Evolutionary conservation across 495 filamentous ascomycete genomes (phyloP).

Genomic region (Ramalina peruviana): DNA sequence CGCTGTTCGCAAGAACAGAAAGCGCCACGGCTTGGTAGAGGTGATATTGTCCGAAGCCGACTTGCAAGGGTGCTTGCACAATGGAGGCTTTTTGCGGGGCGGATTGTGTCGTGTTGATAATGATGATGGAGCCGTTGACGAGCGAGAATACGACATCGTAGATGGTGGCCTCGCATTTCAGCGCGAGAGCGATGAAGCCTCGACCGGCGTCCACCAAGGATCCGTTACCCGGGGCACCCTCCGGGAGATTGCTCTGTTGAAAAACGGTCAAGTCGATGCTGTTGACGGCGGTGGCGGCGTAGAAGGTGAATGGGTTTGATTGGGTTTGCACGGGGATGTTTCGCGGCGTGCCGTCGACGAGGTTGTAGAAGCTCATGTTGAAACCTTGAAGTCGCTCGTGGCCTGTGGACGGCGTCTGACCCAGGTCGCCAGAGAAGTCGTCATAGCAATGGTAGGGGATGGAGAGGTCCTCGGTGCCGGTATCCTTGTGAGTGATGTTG

Average conservation of each 20-base stretch:
- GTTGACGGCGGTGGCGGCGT: slow-evolving; percentile 5
- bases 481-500: not conserved
- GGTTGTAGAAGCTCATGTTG: slow-evolving; percentile 11
- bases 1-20: not conserved
- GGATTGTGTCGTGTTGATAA: not conserved
- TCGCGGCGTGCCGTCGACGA: not conserved
- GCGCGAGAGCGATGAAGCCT: slow-evolving; percentile 2
- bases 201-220: not conserved
- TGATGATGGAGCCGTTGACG: slow-evolving; percentile 1
- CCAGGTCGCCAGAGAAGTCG: slow-evolving; percentile 9
- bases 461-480: slow-evolving; percentile 3
- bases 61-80: slow-evolving; percentile 5
- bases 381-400: slow-evolving; percentile 7
- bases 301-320: slow-evolving; percentile 9
- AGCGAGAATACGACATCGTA: slow-evolving; percentile 4
- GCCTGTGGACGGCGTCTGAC: slow-evolving; percentile 4
- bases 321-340: slow-evolving; percentile 7
- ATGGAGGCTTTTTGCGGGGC: slow-evolving; percentile 4
- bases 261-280: slow-evolving; percentile 2
- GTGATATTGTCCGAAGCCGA: slow-evolving; percentile 3
- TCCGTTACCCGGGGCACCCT: not conserved
- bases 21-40: not conserved
- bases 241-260: not conserved
- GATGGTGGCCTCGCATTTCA: slow-evolving; percentile 6
- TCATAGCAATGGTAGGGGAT: slow-evolving; percentile 5